phyloP scores from a whole-genome alignment of 805 yeast species.

The Zygosaccharomyces gambellarensis region DNA sequence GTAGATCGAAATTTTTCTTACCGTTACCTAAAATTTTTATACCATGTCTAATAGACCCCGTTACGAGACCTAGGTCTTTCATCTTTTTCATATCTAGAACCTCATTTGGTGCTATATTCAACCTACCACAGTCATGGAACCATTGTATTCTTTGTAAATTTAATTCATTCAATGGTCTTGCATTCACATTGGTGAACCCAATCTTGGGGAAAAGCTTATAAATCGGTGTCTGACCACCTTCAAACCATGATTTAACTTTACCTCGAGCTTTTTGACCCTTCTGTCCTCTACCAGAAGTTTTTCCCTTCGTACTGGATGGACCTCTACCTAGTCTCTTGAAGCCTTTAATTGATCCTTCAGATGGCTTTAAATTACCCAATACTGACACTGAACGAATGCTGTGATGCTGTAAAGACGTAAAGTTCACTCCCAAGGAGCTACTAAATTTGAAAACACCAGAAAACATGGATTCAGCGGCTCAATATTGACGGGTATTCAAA shows the following conservation, averaged over 20 bases:
- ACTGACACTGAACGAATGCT: slow-evolving; percentile 40
- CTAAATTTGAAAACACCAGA: not conserved
- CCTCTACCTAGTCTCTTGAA: slow-evolving; percentile 90
- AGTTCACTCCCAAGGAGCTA: not conserved
- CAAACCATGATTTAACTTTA: slow-evolving; percentile 86
- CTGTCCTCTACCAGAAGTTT: slow-evolving; percentile 95
- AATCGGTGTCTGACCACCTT: slow-evolving; percentile 98
- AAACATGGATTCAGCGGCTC: not conserved
- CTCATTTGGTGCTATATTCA: slow-evolving; percentile 54
- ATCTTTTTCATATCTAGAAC: slow-evolving; percentile 69
- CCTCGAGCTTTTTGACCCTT: slow-evolving; percentile 98
- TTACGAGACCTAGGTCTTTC: slow-evolving; percentile 66
- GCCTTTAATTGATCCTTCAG: slow-evolving; percentile 53
- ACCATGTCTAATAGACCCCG: slow-evolving; percentile 72
- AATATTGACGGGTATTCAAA: not conserved
- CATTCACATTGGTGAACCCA: slow-evolving; percentile 72
- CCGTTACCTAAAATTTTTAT: slow-evolving; percentile 76
- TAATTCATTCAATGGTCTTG: slow-evolving; percentile 49
- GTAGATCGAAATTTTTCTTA: slow-evolving; percentile 44
- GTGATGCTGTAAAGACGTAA: not conserved
- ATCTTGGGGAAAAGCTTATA: slow-evolving; percentile 78
- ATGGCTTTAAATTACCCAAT: slow-evolving; percentile 53
- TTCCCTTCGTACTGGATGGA: slow-evolving; percentile 88
- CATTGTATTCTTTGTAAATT: slow-evolving; percentile 66
- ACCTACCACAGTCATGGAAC: slow-evolving; percentile 63